Conservation (phyloP, 2,329 filamentous ascomycete genomes). For the Sordariomycetes sp. region DNA sequence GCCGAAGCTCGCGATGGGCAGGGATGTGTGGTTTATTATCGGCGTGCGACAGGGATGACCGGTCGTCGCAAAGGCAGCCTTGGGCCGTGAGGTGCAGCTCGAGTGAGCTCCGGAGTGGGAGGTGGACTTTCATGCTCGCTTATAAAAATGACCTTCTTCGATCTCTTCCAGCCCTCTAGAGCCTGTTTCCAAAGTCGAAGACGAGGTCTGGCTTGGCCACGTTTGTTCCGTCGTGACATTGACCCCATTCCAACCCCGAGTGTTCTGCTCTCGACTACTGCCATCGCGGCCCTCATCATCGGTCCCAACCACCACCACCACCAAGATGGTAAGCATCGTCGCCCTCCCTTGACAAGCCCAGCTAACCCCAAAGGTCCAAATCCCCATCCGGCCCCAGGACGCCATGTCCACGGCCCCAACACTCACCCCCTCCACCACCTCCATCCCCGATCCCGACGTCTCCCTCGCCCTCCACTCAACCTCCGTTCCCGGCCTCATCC, state of each 20-base stretch:
- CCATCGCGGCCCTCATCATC: background rate
- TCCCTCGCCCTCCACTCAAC: background rate
- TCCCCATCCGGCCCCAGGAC: background rate
- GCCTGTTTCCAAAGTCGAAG: no score
- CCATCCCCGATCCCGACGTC: background rate
- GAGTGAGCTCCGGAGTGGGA: background rate
- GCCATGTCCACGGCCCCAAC: background rate
- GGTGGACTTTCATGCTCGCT: no score
- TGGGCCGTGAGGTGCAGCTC: background rate
- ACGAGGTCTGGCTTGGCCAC: no score
- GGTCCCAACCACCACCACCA: background rate
- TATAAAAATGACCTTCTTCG: background rate
- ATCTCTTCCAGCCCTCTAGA: no score
- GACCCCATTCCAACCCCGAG: background rate
- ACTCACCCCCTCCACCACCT: background rate
- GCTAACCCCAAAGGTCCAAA: background rate
- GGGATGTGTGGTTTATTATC: background rate
- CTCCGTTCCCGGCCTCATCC: background rate
- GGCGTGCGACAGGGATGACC: background rate
- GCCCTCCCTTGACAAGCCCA: background rate
- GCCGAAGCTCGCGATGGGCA: background rate
- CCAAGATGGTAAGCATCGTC: background rate
- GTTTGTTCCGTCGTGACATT: no score
- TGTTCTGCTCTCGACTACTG: background rate
- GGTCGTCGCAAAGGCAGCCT: background rate